phyloP scores from a whole-genome alignment of 2,329 filamentous ascomycete species.

The Penicillium brasilianum region DNA sequence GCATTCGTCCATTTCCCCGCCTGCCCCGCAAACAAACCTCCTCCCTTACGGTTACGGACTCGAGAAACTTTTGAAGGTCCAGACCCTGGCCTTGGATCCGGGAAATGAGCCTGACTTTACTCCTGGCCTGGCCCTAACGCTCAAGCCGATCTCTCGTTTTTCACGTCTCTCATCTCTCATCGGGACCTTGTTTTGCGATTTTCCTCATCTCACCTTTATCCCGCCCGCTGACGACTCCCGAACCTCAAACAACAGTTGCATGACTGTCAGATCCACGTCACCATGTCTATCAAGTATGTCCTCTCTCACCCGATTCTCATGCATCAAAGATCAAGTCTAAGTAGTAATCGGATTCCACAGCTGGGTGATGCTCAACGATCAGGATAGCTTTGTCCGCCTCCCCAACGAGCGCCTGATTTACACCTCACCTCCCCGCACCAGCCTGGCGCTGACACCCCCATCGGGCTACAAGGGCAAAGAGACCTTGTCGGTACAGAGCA shows the following conservation, averaged over 20 bases:
- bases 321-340: not conserved
- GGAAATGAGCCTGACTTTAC: not conserved
- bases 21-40: conserved; percentile 26
- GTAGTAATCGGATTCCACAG: conserved; percentile 47
- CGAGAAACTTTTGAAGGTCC: not conserved
- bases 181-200: not conserved
- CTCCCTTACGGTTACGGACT: not conserved
- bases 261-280: conserved; percentile 21
- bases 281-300: conserved; percentile 51
- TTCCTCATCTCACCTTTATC: conserved; percentile 2
- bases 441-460: conserved; percentile 73
- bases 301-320: conserved; percentile 9
- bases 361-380: conserved; percentile 90
- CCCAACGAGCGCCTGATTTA: conserved; percentile 82
- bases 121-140: not conserved
- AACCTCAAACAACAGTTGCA: conserved; percentile 8
- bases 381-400: conserved; percentile 76
- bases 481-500: conserved; percentile 72
- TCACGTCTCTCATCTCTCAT: not conserved
- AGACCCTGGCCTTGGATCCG: conserved; percentile 2
- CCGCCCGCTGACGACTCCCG: not conserved
- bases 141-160: not conserved
- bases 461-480: conserved; percentile 67
- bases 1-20: conserved; percentile 22
- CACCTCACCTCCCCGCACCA: conserved; percentile 78